phyloP scores from a whole-genome alignment of 768 basidiomycete species.

The Podaxis sp. region DNA sequence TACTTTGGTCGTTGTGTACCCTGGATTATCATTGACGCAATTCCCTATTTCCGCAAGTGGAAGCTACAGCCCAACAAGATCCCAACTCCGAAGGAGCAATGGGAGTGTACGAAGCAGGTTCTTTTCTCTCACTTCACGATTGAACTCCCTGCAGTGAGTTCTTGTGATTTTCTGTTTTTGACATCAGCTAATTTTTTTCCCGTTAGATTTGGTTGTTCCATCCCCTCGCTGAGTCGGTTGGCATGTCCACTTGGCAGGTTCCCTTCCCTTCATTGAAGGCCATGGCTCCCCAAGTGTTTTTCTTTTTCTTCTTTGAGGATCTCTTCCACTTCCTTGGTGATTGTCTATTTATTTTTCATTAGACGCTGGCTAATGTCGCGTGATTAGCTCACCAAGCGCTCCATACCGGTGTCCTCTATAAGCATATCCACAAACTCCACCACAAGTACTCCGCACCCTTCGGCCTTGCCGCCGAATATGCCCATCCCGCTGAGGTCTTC shows the following conservation, averaged over 20 bases:
- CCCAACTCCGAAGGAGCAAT: slow-evolving; percentile 81
- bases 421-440: slow-evolving; percentile 94
- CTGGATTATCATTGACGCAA: slow-evolving; percentile 93
- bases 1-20: slow-evolving; percentile 96
- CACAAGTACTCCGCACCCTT: slow-evolving; percentile 98
- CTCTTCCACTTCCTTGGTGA: slow-evolving; percentile 87
- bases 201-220: slow-evolving; percentile 87
- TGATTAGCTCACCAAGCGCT: slow-evolving; percentile 80
- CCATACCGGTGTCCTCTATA: slow-evolving; percentile 83
- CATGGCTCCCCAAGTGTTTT: slow-evolving; percentile 73
- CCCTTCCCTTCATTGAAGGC: slow-evolving; percentile 77
- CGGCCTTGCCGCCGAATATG: slow-evolving; percentile 96
- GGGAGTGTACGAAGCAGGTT: slow-evolving; percentile 94
- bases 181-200: background rate
- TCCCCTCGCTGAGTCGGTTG: slow-evolving; percentile 81
- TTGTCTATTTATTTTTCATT: slow-evolving; percentile 3
- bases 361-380: background rate
- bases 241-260: slow-evolving; percentile 91
- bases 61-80: slow-evolving; percentile 89
- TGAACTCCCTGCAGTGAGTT: slow-evolving; percentile 81
- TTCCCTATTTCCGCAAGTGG: slow-evolving; percentile 92
- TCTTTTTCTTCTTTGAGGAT: slow-evolving; percentile 97
- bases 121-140: slow-evolving; percentile 95
- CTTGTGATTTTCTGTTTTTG: too few species aligned
- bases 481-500: slow-evolving; percentile 94